Conservation (phyloP, 768 basidiomycete genomes). For the Tulasnella sp. region DNA sequence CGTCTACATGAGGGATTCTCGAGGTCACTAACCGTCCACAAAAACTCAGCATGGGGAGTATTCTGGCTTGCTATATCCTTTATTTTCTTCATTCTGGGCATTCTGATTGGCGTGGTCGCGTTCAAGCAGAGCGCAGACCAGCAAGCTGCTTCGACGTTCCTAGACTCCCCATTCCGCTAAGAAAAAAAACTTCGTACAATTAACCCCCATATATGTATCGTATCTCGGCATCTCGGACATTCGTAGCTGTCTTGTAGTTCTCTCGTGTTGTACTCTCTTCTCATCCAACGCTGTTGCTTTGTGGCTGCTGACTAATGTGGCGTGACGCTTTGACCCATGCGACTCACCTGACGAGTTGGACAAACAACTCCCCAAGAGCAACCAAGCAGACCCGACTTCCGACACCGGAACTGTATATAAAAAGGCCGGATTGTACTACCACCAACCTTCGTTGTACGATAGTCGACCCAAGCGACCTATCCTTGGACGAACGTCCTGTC, state of each 20-base stretch:
- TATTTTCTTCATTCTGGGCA: conserved; percentile 66
- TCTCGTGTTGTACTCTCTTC: not conserved
- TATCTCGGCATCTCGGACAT: not conserved
- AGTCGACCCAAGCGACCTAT: not conserved
- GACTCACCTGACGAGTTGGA: conserved; percentile 8
- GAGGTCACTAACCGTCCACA: not conserved
- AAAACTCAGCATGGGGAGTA: conserved; percentile 75
- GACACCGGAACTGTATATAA: not conserved
- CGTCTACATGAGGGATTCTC: not conserved
- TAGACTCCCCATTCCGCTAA: conserved; percentile 19
- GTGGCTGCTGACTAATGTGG: not conserved
- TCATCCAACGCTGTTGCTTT: not conserved
- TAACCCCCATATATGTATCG: not conserved
- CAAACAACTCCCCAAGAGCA: not conserved
- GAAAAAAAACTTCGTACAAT: not conserved
- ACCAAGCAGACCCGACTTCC: not conserved
- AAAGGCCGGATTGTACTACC: not conserved
- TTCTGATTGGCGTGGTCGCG: conserved; percentile 71
- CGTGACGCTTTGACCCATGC: not conserved
- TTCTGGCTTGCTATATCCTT: conserved; percentile 79
- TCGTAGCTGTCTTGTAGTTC: not conserved
- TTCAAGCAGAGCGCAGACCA: conserved; percentile 61
- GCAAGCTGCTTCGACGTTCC: conserved; percentile 22
- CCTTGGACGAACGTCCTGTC: not conserved
- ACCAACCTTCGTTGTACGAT: not conserved